Conservation (phyloP, 768 basidiomycete genomes). For the Fibroporia radiculosa region DNA sequence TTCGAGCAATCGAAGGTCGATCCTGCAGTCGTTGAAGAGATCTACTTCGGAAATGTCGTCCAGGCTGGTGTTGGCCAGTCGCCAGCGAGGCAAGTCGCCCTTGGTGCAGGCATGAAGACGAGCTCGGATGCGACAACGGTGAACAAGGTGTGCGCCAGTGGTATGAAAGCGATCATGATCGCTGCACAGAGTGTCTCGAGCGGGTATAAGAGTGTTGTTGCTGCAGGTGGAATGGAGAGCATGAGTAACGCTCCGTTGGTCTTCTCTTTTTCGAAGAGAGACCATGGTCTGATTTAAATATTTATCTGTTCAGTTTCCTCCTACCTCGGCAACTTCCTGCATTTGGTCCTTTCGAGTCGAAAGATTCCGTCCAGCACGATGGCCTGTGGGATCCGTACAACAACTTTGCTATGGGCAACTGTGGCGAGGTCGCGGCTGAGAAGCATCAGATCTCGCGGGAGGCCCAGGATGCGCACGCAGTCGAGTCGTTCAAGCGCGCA, state of each 20-base stretch:
- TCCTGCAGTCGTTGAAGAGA: slow-evolving; percentile 82
- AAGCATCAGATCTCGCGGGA: slow-evolving; percentile 82
- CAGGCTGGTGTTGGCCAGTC: slow-evolving; percentile 97
- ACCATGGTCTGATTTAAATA: slow-evolving; percentile 2
- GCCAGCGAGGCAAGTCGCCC: slow-evolving; percentile 96
- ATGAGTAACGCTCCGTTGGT: slow-evolving; percentile 99
- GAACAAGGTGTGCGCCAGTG: slow-evolving; percentile 99
- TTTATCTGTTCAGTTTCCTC: slow-evolving; percentile 50
- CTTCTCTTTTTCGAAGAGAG: background rate
- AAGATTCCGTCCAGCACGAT: slow-evolving; percentile 84
- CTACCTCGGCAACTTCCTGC: slow-evolving; percentile 71
- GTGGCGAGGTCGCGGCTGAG: slow-evolving; percentile 79
- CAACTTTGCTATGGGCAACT: slow-evolving; percentile 98
- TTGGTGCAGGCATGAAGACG: slow-evolving; percentile 75
- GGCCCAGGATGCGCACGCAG: slow-evolving; percentile 82
- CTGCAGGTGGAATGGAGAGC: slow-evolving; percentile 97
- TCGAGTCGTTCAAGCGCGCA: slow-evolving; percentile 92
- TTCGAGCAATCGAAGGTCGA: slow-evolving; percentile 73
- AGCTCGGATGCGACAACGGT: slow-evolving; percentile 95
- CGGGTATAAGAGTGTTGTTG: slow-evolving; percentile 81
- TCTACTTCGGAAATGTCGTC: slow-evolving; percentile 96
- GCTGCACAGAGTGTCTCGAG: slow-evolving; percentile 85
- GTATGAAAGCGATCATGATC: slow-evolving; percentile 92
- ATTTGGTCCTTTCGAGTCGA: slow-evolving; percentile 86
- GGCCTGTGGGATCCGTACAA: slow-evolving; percentile 98